These are phyloP conservation scores for Pleurotus tuoliensis DNA, from an alignment of 768 basidiomycete genomes.

Conservation along the genomic window DNA sequence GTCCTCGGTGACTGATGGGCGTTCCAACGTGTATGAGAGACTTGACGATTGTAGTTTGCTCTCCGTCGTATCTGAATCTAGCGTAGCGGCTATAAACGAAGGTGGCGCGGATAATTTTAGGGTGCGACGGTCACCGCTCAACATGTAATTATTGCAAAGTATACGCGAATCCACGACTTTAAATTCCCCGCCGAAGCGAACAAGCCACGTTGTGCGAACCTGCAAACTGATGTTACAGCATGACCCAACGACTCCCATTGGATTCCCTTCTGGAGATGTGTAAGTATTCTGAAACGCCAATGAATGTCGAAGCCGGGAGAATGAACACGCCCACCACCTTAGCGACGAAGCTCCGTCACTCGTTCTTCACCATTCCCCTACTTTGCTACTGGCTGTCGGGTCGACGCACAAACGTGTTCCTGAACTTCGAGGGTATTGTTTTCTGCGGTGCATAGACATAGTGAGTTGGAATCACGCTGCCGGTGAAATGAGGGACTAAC, in stretches of 20 bases:
- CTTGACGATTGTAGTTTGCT: no score
- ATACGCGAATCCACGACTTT: no score
- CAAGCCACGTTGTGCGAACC: not conserved
- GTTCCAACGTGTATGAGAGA: no score
- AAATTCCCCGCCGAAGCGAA: not conserved
- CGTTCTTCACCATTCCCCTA: not conserved
- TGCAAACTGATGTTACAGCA: slow-evolving; percentile 1
- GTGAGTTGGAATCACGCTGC: not conserved
- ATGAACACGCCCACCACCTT: slow-evolving; percentile 5
- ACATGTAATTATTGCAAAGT: no score
- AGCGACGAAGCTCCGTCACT: slow-evolving; percentile 5
- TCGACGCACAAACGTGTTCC: not conserved
- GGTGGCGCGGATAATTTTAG: no score
- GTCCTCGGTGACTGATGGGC: no score
- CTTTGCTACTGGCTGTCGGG: not conserved
- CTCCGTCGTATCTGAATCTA: no score
- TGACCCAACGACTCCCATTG: slow-evolving; percentile 1
- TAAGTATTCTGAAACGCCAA: slow-evolving; percentile 3
- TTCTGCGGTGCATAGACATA: not conserved
- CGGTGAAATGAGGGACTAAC: not conserved
- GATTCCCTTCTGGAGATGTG: slow-evolving; percentile 3
- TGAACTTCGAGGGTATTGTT: not conserved
- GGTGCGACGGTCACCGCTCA: no score
- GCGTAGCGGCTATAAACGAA: no score
- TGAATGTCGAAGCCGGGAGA: not conserved